Evolutionary conservation across 768 basidiomycete species (phyloP).

Genomic region (Tulasnella sp.): DNA sequence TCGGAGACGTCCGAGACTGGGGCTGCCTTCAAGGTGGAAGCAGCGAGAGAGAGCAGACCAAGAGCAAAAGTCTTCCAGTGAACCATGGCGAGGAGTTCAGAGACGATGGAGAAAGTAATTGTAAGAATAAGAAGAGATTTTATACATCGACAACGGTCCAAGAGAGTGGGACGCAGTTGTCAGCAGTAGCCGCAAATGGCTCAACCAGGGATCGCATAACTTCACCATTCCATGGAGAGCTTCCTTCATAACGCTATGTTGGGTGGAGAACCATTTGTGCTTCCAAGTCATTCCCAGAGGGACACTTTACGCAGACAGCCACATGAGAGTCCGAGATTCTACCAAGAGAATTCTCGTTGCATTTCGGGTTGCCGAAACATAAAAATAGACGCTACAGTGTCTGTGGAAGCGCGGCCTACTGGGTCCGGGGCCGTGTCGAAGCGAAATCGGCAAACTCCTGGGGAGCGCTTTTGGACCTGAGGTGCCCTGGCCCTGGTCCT

Average conservation of each 20-base stretch:
- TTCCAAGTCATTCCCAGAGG: background rate
- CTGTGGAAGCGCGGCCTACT: background rate
- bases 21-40: background rate
- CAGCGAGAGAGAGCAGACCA: background rate
- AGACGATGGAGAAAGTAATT: background rate
- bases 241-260: background rate
- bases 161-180: background rate
- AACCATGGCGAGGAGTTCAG: background rate
- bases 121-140: background rate
- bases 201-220: background rate
- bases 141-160: background rate
- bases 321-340: background rate
- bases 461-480: background rate
- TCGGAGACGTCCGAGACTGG: background rate
- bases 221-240: background rate
- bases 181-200: background rate
- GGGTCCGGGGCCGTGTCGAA: background rate
- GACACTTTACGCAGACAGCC: background rate
- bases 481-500: background rate
- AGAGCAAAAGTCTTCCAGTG: constrained; percentile 4
- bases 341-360: background rate
- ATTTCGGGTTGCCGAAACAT: background rate
- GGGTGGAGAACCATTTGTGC: background rate
- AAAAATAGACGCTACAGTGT: background rate
- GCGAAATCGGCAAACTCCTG: background rate